Evolutionary conservation across 2,329 filamentous ascomycete genomes (phyloP), one percentile per base, ranked within the genome.

Genomic region (Bipolaris cookei): DNA sequence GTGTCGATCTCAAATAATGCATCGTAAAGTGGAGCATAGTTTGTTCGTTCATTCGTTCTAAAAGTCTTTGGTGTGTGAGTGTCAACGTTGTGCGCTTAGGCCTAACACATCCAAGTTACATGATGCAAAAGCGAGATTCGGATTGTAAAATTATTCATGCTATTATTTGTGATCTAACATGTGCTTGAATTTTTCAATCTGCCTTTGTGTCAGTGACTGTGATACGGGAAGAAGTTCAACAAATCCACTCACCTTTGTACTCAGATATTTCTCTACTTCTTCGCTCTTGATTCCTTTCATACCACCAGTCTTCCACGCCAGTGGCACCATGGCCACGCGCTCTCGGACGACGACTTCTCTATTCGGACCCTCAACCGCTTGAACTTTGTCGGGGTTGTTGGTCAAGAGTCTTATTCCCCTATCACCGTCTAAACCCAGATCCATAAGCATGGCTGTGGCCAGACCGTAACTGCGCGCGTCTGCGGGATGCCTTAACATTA

Each of bases 361-460:
- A 64, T 91, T 91, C 0, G 93, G 93, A 0, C 95, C 95, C 76
- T 99, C 95, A 0, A 99, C 90, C 0, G 95, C 95, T 14, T 92
- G 83, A 39, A 99, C 91, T 81, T 99, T 99, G 68, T 99, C 95
- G 0, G 95, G 95, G 70, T 99, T 99, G 76, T 99, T 99, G 8
- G 95, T 99, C 67, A 99, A 79, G 48, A 99, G 79, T 34, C 91
- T 83, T 51, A 98, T 88, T 25, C 93, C 90, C 11, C 80, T 76
- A 66, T 96, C 83, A 1, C 81, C 84, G 2, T 83, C 85, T 7
- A 88, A 84, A 0, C 91, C 93, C 28, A 99, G 80, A 78, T 99
- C 95, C 59, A 88, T 82, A 51, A 99, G 81, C 84, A 99, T 98
- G 0, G 94, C 93, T 1, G 95, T 99, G 2, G 95, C 95, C n/a